Evolutionary conservation across 495 filamentous ascomycete species (phyloP).

Genomic region (Podospora comata): DNA sequence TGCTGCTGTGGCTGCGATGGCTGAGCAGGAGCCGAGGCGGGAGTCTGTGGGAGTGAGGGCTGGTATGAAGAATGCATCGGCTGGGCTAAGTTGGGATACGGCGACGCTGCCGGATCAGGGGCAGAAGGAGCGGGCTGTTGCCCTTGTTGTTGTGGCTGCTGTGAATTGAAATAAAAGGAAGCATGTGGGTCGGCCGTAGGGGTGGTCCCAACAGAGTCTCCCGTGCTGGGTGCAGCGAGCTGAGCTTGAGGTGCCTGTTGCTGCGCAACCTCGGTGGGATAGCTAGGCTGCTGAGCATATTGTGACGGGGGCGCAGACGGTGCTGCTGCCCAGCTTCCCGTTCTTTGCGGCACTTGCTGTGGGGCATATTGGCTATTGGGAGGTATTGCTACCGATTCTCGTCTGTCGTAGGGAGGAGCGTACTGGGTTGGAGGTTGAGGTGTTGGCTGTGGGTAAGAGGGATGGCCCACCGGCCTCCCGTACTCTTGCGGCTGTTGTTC

Average conservation of each 20-base stretch:
- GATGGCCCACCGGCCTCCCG: constrained; percentile 37
- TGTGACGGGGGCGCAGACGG: constrained; percentile 33
- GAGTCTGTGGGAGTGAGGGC: constrained; percentile 41
- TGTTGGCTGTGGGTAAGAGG: constrained; percentile 37
- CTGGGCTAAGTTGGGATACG: constrained; percentile 47
- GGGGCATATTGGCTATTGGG: constrained; percentile 46
- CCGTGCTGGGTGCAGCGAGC: constrained; percentile 20
- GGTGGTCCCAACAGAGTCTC: constrained; percentile 26
- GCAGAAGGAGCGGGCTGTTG: constrained; percentile 34
- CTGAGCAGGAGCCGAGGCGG: constrained; percentile 38
- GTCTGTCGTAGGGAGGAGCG: constrained; percentile 39
- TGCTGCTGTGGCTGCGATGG: constrained; percentile 38
- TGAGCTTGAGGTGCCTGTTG: constrained; percentile 35
- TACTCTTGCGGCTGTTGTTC: constrained; percentile 56
- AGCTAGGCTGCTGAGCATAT: constrained; percentile 38
- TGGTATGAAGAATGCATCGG: constrained; percentile 39
- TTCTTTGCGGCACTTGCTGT: constrained; percentile 45
- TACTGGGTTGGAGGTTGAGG: constrained; percentile 29
- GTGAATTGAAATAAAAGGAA: constrained; percentile 48
- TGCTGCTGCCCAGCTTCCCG: constrained; percentile 43
- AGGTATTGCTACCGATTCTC: constrained; percentile 36
- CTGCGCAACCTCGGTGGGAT: constrained; percentile 31
- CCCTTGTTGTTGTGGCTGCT: constrained; percentile 30
- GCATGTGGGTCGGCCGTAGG: constrained; percentile 46
- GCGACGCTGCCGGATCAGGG: constrained; percentile 38